A percentile compares a stretch with the other conserved stretches of the same genome.
phyloP scores from a whole-genome alignment of 768 basidiomycete genomes.

The Termitomyces sp. region DNA sequence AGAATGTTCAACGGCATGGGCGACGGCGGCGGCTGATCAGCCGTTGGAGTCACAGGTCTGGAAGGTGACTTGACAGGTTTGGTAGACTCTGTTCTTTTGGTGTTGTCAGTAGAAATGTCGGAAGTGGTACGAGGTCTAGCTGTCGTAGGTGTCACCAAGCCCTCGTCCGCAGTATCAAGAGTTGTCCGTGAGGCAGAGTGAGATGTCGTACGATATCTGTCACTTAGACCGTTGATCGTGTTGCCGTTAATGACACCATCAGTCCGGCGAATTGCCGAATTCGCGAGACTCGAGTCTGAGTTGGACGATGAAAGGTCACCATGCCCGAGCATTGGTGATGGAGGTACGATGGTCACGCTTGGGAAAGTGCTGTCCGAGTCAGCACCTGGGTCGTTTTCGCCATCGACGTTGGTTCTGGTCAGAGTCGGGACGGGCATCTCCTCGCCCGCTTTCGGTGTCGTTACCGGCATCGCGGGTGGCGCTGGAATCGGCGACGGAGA shows the following conservation, averaged over 20 bases:
- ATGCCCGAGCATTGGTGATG: slow-evolving; percentile 30
- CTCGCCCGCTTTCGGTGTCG: slow-evolving; percentile 4
- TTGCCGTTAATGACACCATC: slow-evolving; percentile 13
- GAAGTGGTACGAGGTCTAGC: slow-evolving; percentile 11
- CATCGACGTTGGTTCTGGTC: slow-evolving; percentile 17
- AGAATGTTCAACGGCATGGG: slow-evolving; percentile 17
- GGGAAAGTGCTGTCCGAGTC: slow-evolving; percentile 30
- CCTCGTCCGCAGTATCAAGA: slow-evolving; percentile 11
- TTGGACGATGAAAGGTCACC: slow-evolving; percentile 21
- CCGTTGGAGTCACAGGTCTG: slow-evolving; percentile 13
- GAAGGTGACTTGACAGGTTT: slow-evolving; percentile 10
- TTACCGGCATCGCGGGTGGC: neutral
- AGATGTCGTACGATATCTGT: slow-evolving; percentile 18
- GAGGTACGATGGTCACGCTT: slow-evolving; percentile 41
- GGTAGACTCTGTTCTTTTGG: slow-evolving; percentile 6
- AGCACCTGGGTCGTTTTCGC: slow-evolving; percentile 8
- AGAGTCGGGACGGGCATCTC: slow-evolving; percentile 12
- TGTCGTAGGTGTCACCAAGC: slow-evolving; percentile 16
- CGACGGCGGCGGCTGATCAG: slow-evolving; percentile 15
- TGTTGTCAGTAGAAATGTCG: neutral
- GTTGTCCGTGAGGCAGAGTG: slow-evolving; percentile 9
- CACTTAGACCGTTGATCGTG: slow-evolving; percentile 7
- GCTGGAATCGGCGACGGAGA: slow-evolving; percentile 6
- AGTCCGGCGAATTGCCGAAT: slow-evolving; percentile 12
- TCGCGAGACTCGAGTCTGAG: slow-evolving; percentile 16